These are phyloP conservation scores for Solanum chiquidenum DNA, from an alignment of 257 asterid genomes.

Conservation along the genomic window DNA sequence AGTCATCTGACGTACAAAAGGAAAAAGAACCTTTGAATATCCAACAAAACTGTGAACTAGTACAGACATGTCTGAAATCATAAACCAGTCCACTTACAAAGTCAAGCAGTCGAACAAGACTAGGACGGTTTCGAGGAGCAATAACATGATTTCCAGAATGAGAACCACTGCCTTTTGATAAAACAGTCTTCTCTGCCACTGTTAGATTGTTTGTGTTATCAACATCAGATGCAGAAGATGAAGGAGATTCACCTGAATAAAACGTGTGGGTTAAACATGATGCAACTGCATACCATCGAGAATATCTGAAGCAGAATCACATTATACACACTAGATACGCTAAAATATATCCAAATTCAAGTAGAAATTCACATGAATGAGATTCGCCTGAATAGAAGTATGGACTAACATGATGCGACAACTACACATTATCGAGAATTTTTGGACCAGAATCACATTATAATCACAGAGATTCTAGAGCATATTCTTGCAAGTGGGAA, in stretches of 20 bases:
- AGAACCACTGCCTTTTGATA: slow-evolving; percentile 50
- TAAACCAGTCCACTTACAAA: slow-evolving; percentile 46
- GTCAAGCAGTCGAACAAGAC: slow-evolving; percentile 66
- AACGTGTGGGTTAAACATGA: slow-evolving; percentile 9
- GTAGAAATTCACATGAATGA: slow-evolving; percentile 27
- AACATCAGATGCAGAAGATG: slow-evolving; percentile 89
- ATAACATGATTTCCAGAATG: slow-evolving; percentile 45
- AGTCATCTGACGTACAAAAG: background rate
- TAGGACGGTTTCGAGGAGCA: slow-evolving; percentile 52
- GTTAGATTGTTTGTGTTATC: slow-evolving; percentile 75
- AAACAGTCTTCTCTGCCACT: slow-evolving; percentile 41
- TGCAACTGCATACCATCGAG: slow-evolving; percentile 1
- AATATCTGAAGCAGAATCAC: background rate
- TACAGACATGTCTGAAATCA: background rate
- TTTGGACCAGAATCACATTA: background rate
- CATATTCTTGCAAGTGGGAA: background rate
- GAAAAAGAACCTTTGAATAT: background rate
- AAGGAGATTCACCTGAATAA: slow-evolving; percentile 82
- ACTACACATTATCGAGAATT: background rate
- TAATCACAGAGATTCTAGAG: background rate
- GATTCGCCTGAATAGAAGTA: slow-evolving; percentile 55
- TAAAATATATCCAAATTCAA: background rate
- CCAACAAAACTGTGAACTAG: background rate
- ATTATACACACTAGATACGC: background rate
- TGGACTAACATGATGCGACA: slow-evolving; percentile 3